A percentile compares a stretch with the other conserved stretches of the same genome.
Evolutionary conservation across 331 rosid genomes (phyloP).

Genomic region (Pyrus hybrid): DNA sequence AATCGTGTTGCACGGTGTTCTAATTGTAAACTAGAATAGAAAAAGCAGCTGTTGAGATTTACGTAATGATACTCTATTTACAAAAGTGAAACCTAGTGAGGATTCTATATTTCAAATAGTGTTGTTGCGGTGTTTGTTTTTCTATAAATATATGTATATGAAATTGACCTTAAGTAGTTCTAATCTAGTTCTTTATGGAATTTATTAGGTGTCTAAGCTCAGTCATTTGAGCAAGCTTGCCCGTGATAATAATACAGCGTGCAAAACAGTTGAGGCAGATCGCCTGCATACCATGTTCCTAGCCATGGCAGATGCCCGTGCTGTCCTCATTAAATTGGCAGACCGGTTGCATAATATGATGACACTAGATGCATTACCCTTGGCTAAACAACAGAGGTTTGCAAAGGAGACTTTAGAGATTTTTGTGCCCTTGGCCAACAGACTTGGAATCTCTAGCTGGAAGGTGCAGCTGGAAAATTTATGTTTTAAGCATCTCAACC

Average conservation of each 20-base stretch:
- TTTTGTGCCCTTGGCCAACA: slow-evolving; percentile 82
- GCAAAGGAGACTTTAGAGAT: slow-evolving; percentile 97
- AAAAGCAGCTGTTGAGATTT: background rate
- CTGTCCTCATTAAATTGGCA: slow-evolving; percentile 87
- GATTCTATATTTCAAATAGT: background rate
- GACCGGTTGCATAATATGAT: slow-evolving; percentile 95
- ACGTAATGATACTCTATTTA: background rate
- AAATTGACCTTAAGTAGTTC: background rate
- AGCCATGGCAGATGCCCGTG: slow-evolving; percentile 95
- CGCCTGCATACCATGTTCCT: slow-evolving; percentile 94
- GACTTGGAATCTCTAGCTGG: slow-evolving; percentile 87
- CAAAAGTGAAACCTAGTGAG: background rate
- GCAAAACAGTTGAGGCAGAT: slow-evolving; percentile 78
- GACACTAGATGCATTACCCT: slow-evolving; percentile 81
- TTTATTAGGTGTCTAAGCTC: slow-evolving; percentile 70
- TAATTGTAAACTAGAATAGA: background rate
- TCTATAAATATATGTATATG: background rate
- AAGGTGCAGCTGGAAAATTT: slow-evolving; percentile 77
- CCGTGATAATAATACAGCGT: slow-evolving; percentile 79
- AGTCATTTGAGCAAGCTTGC: slow-evolving; percentile 96
- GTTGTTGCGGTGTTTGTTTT: background rate
- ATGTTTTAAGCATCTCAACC: slow-evolving; percentile 83
- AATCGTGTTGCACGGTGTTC: background rate
- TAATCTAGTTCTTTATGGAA: slow-evolving; percentile 16
- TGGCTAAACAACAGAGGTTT: slow-evolving; percentile 71